These are phyloP conservation scores for Corylus avellana DNA, from an alignment of 306 rosid genomes.

Conservation along the genomic window DNA sequence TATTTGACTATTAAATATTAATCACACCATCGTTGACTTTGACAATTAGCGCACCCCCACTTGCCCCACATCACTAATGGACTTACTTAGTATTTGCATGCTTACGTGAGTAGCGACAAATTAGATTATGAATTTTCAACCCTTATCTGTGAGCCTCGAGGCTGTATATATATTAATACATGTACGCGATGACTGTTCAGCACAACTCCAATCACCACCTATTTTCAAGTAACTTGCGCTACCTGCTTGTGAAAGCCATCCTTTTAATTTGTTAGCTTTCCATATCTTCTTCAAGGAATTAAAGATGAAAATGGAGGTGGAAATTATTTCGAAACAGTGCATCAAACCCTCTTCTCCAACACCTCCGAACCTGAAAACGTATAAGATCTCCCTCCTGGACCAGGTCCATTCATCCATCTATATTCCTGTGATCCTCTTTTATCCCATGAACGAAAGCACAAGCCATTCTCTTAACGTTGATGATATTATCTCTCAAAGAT, in stretches of 20 bases:
- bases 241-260: too few species aligned
- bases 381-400: conserved; percentile 36
- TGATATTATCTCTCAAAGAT: background rate
- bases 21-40: too few species aligned
- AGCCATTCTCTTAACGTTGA: background rate
- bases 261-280: background rate
- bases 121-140: too few species aligned
- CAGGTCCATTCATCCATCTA: conserved; percentile 1
- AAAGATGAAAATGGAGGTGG: conserved; percentile 17
- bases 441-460: background rate
- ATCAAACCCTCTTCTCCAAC: conserved; percentile 38
- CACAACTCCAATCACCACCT: too few species aligned
- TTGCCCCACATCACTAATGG: too few species aligned
- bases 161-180: too few species aligned
- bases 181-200: too few species aligned
- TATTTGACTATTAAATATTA: too few species aligned
- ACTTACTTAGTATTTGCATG: too few species aligned
- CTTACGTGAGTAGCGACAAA: too few species aligned
- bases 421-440: conserved; percentile 20
- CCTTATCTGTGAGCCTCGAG: too few species aligned
- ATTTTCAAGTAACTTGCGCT: background rate
- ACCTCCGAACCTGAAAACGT: conserved; percentile 14
- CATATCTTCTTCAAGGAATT: background rate
- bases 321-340: conserved; percentile 7
- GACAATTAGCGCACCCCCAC: too few species aligned